Evolutionary conservation across 495 filamentous ascomycete genomes (phyloP).

Genomic region (Tetracladium marchalianum): DNA sequence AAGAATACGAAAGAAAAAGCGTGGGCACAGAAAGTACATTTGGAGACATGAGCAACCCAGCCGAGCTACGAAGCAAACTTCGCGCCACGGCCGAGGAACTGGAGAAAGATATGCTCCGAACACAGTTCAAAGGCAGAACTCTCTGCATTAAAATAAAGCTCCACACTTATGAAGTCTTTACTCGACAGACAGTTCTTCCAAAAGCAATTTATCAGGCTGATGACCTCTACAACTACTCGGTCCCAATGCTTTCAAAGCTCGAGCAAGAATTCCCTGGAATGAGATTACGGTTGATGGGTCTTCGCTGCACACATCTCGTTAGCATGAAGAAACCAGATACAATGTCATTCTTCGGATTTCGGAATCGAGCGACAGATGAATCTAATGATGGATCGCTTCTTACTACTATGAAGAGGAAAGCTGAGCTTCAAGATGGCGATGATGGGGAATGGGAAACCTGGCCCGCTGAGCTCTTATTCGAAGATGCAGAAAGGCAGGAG

Average conservation of each 20-base stretch:
- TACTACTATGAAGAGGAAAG: constrained; percentile 11
- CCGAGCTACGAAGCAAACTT: constrained; percentile 66
- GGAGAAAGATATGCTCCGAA: constrained; percentile 72
- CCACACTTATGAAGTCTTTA: constrained; percentile 86
- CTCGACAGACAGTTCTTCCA: constrained; percentile 65
- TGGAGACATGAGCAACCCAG: constrained; percentile 60
- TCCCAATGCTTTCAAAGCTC: constrained; percentile 79
- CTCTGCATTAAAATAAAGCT: constrained; percentile 88
- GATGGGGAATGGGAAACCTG: constrained; percentile 53
- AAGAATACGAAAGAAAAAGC: constrained; percentile 86
- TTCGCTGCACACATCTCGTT: constrained; percentile 78
- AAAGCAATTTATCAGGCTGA: constrained; percentile 62
- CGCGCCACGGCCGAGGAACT: constrained; percentile 74
- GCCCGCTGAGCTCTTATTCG: constrained; percentile 57
- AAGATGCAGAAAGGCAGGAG: constrained; percentile 46
- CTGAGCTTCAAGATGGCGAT: constrained; percentile 7
- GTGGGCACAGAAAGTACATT: constrained; percentile 94
- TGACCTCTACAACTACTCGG: constrained; percentile 69
- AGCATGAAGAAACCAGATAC: constrained; percentile 66
- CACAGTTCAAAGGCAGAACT: constrained; percentile 81
- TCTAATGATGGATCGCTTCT: background rate
- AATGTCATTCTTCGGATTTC: constrained; percentile 70
- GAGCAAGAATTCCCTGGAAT: constrained; percentile 77
- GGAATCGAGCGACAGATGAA: constrained; percentile 15
- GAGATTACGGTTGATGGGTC: constrained; percentile 78